Percentiles rank a stretch among this genome's conserved stretches.
These are phyloP conservation scores for Brassica napus DNA, from an alignment of 345 rosid species.

Conservation along the genomic window Da-Ae NC_063451.1:8732501-8733000, in stretches of 20 bases:
- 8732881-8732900: slow-evolving; percentile 62
- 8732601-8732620: slow-evolving; percentile 71
- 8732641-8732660: slow-evolving; percentile 62
- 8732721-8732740: slow-evolving; percentile 77
- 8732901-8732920: slow-evolving; percentile 80
- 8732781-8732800: slow-evolving; percentile 88
- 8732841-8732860: slow-evolving; percentile 81
- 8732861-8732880: slow-evolving; percentile 79
- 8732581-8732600: slow-evolving; percentile 76
- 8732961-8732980: slow-evolving; percentile 99
- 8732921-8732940: slow-evolving; percentile 92
- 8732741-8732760: slow-evolving; percentile 66
- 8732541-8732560: slow-evolving; percentile 75
- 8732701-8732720: slow-evolving; percentile 78
- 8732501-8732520: slow-evolving; percentile 55
- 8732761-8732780: slow-evolving; percentile 65
- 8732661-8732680: slow-evolving; percentile 59
- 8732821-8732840: slow-evolving; percentile 77
- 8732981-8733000: slow-evolving; percentile 92
- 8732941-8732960: slow-evolving; percentile 86
- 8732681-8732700: slow-evolving; percentile 91
- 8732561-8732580: slow-evolving; percentile 72
- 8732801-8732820: slow-evolving; percentile 89
- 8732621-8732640: slow-evolving; percentile 80
- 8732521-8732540: slow-evolving; percentile 58